Conservation (phyloP, 371 early-diverging fungal genomes). For the Mucor irregularis region DNA sequence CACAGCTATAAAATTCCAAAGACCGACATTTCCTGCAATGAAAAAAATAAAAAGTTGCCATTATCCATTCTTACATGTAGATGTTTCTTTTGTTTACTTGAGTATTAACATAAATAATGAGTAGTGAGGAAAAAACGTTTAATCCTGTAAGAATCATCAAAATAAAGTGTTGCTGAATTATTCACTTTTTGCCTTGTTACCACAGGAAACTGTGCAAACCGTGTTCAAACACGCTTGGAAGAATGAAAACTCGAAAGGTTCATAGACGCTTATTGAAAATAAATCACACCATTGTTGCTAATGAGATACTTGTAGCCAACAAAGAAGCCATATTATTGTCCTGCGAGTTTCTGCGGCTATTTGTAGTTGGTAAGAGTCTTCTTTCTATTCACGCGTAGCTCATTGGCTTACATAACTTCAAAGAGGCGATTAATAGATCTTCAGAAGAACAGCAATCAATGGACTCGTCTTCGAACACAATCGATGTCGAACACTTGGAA, state of each 20-base stretch:
- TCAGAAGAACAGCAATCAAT: conserved; percentile 13
- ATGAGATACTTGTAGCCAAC: conserved; percentile 16
- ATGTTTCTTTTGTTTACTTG: no score
- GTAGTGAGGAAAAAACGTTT: neutral
- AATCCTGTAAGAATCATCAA: neutral
- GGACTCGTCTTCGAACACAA: neutral
- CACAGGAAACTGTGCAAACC: conserved; percentile 5
- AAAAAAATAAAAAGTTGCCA: no score
- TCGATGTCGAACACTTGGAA: conserved; percentile 22
- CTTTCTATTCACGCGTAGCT: neutral
- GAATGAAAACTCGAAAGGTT: conserved; percentile 9
- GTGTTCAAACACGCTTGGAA: conserved; percentile 8
- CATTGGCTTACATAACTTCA: neutral
- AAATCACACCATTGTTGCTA: neutral
- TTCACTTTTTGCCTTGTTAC: no score
- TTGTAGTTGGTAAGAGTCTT: conserved; percentile 25
- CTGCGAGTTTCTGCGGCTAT: conserved; percentile 35
- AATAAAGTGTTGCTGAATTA: no score
- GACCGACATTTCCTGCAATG: no score
- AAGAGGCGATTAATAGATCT: conserved; percentile 29
- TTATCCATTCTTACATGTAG: no score
- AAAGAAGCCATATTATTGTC: conserved; percentile 41
- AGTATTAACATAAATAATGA: no score
- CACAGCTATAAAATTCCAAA: conserved; percentile 12
- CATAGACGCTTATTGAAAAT: neutral